These are phyloP conservation scores for Diaporthe caulivora DNA, from an alignment of 2,329 filamentous ascomycete genomes.

Conservation along the genomic window DNA sequence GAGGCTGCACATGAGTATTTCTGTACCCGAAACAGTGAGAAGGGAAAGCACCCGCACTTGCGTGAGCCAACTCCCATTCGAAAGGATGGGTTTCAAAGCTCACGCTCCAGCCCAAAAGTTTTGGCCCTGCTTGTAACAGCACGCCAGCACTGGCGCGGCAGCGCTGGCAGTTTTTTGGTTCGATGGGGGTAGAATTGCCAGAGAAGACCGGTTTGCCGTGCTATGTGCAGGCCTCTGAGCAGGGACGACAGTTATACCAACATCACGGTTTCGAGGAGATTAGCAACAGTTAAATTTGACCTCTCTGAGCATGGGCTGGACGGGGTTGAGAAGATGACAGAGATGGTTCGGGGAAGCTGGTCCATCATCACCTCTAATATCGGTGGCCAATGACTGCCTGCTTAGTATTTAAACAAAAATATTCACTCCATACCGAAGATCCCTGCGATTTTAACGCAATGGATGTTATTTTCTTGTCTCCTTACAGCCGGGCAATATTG, in stretches of 20 bases:
- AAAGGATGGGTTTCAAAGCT: not conserved
- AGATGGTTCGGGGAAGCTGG: not conserved
- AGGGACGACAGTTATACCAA: slow-evolving; percentile 1
- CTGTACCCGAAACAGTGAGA: not conserved
- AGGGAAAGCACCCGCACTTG: not conserved
- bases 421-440: no score
- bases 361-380: not conserved
- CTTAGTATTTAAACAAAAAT: not conserved
- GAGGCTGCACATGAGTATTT: not conserved
- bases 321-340: slow-evolving; percentile 1
- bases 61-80: slow-evolving; percentile 1
- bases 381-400: not conserved
- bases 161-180: slow-evolving; percentile 1
- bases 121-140: not conserved
- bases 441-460: no score
- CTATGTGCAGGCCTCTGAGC: slow-evolving; percentile 3
- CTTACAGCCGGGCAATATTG: no score
- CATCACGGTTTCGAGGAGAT: slow-evolving; percentile 3
- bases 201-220: not conserved
- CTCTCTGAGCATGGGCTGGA: not conserved
- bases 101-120: not conserved
- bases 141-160: not conserved
- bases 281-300: not conserved
- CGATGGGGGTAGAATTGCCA: not conserved
- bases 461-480: no score